Evolutionary conservation across 495 filamentous ascomycete genomes (phyloP), one percentile per base, ranked within the genome.

Genomic region (Aspergillus mulundensis): DNA sequence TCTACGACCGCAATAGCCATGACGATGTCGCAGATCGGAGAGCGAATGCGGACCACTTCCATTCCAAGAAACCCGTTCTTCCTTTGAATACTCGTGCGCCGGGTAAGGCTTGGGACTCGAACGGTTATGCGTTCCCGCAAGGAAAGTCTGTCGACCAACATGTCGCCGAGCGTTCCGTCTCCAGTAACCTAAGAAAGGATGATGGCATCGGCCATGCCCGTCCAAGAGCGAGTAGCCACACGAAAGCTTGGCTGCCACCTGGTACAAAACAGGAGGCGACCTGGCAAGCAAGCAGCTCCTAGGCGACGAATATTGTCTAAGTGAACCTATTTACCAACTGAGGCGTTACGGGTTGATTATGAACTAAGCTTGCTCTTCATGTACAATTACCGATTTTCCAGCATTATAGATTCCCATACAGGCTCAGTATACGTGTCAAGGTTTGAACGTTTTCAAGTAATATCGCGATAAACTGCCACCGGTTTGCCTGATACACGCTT

Each of bases 1-100:
- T 99, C 34, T 99, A 99, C 66, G 95, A 99, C 70, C 85, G 95
- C 43, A 96, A 91, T 32, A 88, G 81, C 60, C 87, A 93, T 65
- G 87, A 87, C 51, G 86, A 87, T 61, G 88, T 89, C 65, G 89
- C 88, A 32, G 91, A 97, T 61, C 85, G 86, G 52, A 73, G 75
- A 50, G 81, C 83, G 7, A 81, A 82, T 46, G 61, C 77, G 6
- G 77, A 83, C 53, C 78, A 84, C 44, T 72, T 78, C 42, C 85
- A 84, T 44, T 77, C 77, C 0, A 79, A 76, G 21, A 78, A 81
- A n/a, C 70, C 84, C 7, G 70, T 97, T 12, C 76, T 97, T 19
- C 94, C 93, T 5, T 68, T 91, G 40, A 85, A 73, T 54, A 68
- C 68, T 15, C 72, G 67, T 61, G 70, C 47, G 3, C 41, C 67